Evolutionary conservation across 495 filamentous ascomycete genomes (phyloP).

Genomic region (Talaromyces borbonicus): DNA sequence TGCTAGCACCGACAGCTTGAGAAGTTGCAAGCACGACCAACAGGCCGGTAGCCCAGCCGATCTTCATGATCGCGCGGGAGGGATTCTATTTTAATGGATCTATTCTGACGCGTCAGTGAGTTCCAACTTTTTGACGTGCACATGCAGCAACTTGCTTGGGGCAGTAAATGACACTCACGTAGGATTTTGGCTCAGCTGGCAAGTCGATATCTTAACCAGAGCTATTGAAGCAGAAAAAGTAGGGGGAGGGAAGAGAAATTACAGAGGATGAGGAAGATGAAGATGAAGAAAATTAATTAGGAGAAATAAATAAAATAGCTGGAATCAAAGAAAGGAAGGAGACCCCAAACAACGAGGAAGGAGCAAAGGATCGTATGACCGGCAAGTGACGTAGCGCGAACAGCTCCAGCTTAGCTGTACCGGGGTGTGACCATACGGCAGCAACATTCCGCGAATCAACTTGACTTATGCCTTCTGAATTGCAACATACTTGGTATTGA

Average conservation of each 20-base stretch:
- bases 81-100: too few species aligned
- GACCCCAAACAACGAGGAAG: conserved; percentile 10
- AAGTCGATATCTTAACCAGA: too few species aligned
- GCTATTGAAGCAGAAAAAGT: too few species aligned
- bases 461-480: too few species aligned
- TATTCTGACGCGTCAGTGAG: not conserved
- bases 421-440: not conserved
- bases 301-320: too few species aligned
- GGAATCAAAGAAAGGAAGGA: conserved; percentile 3
- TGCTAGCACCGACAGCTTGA: conserved; percentile 56
- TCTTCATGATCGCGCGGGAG: conserved; percentile 60
- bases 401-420: conserved; percentile 1
- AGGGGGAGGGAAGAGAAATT: not conserved
- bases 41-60: conserved; percentile 55
- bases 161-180: too few species aligned
- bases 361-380: conserved; percentile 25
- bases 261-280: not conserved
- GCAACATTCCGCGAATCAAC: not conserved
- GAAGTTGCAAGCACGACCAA: conserved; percentile 58
- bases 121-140: too few species aligned
- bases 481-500: too few species aligned
- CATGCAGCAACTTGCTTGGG: too few species aligned
- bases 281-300: not conserved
- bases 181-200: too few species aligned
- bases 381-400: conserved; percentile 33